These are phyloP conservation scores for Draba incana DNA, from an alignment of 345 rosid species.

Conservation along the genomic window DNA sequence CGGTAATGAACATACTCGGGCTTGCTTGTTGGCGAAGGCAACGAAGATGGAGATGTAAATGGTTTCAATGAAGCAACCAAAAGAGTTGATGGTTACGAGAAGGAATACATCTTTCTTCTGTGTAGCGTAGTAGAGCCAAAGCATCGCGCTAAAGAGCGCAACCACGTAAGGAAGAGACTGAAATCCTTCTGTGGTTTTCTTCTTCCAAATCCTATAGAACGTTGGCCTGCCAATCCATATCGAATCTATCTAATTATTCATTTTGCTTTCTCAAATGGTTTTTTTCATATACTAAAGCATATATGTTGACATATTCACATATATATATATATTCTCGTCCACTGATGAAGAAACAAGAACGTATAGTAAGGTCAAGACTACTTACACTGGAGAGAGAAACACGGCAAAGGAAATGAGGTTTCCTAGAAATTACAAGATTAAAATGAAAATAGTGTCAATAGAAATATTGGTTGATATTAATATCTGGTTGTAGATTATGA, in stretches of 20 bases:
- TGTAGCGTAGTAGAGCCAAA: slow-evolving; percentile 68
- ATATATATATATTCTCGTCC: background rate
- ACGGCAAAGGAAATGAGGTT: slow-evolving; percentile 63
- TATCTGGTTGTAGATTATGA: slow-evolving; percentile 12
- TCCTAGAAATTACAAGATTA: slow-evolving; percentile 46
- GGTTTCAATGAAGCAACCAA: slow-evolving; percentile 68
- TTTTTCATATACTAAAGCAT: background rate
- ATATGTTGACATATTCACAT: background rate
- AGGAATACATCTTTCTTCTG: slow-evolving; percentile 58
- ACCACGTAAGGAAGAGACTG: slow-evolving; percentile 68
- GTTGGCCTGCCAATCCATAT: slow-evolving; percentile 59
- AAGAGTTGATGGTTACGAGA: slow-evolving; percentile 66
- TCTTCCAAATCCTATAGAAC: slow-evolving; percentile 59
- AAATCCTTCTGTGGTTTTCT: slow-evolving; percentile 79
- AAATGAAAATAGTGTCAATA: slow-evolving; percentile 1
- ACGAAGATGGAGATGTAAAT: slow-evolving; percentile 59
- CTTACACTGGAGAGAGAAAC: slow-evolving; percentile 80
- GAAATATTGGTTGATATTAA: background rate
- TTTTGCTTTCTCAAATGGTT: background rate
- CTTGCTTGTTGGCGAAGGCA: slow-evolving; percentile 54
- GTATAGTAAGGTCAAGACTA: slow-evolving; percentile 21
- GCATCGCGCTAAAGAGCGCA: slow-evolving; percentile 68
- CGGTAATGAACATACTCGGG: slow-evolving; percentile 49
- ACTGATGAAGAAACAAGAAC: slow-evolving; percentile 19
- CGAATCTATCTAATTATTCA: background rate